Conservation (phyloP, 257 asterid species). For the Cynanchum wilfordii region DNA sequence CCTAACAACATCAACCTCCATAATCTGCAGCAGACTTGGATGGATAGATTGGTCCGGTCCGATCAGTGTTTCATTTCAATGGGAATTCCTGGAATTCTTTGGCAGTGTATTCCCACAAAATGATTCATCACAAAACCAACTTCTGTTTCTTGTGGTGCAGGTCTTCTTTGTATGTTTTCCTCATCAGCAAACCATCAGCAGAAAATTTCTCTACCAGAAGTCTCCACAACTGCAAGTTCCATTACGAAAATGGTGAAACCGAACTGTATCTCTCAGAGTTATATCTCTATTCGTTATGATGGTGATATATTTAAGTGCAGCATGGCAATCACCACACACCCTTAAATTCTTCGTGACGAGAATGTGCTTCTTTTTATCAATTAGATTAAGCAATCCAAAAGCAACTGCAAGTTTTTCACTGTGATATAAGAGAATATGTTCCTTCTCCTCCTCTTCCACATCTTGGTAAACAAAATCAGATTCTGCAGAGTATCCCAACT, state of each 20-base stretch:
- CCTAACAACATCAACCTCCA: no score
- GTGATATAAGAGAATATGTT: conserved; percentile 56
- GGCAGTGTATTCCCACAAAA: no score
- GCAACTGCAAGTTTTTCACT: conserved; percentile 91
- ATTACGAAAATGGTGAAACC: conserved; percentile 72
- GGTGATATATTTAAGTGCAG: conserved; percentile 50
- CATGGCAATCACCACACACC: conserved; percentile 80
- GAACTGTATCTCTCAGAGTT: conserved; percentile 60
- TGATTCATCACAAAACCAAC: no score
- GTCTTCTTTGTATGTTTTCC: no score
- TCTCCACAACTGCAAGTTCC: conserved; percentile 77
- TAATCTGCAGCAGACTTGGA: no score
- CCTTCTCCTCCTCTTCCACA: conserved; percentile 88
- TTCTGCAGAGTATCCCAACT: conserved; percentile 56
- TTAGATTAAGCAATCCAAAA: conserved; percentile 49
- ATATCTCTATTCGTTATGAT: conserved; percentile 52
- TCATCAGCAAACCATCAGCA: background rate
- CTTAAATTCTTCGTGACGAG: conserved; percentile 72
- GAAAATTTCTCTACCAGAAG: conserved; percentile 51
- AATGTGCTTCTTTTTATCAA: conserved; percentile 32
- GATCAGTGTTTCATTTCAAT: no score
- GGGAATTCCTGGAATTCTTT: no score
- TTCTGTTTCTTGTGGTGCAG: no score
- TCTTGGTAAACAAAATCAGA: conserved; percentile 73
- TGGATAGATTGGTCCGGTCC: no score